Conservation (phyloP, 352 stramenopile species). For the Thraustochytrium sp. region DNA sequence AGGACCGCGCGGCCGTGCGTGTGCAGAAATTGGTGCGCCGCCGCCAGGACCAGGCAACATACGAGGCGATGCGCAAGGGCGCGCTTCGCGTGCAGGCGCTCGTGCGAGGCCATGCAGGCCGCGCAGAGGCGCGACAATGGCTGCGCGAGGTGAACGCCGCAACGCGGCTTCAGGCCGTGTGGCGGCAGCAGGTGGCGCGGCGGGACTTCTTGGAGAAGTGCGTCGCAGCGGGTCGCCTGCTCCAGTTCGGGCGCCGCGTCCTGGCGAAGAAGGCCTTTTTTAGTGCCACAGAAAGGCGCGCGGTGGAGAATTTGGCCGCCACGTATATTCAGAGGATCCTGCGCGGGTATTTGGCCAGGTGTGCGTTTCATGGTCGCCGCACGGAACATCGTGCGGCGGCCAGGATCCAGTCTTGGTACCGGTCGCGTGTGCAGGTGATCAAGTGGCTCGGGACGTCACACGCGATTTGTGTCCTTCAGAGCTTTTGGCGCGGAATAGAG, state of each 20-base stretch:
- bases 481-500: not conserved
- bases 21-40: not conserved
- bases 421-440: not conserved
- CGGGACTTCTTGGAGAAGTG: not conserved
- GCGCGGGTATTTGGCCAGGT: not conserved
- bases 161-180: not conserved
- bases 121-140: not conserved
- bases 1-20: not conserved
- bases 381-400: not conserved
- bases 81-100: not conserved
- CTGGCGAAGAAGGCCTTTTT: not conserved
- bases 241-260: not conserved
- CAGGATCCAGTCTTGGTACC: not conserved
- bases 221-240: not conserved
- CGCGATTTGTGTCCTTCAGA: not conserved
- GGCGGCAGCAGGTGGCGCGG: not conserved
- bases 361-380: not conserved
- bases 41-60: not conserved
- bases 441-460: not conserved
- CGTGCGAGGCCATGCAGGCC: not conserved
- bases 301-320: not conserved
- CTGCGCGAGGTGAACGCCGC: not conserved
- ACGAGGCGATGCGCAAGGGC: not conserved
- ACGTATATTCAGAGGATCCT: not conserved
- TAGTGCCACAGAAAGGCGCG: not conserved